A percentile compares a stretch with the other conserved stretches of the same genome.
Conservation (phyloP, 208 protist species). For the Acanthamoeba quina region DNA sequence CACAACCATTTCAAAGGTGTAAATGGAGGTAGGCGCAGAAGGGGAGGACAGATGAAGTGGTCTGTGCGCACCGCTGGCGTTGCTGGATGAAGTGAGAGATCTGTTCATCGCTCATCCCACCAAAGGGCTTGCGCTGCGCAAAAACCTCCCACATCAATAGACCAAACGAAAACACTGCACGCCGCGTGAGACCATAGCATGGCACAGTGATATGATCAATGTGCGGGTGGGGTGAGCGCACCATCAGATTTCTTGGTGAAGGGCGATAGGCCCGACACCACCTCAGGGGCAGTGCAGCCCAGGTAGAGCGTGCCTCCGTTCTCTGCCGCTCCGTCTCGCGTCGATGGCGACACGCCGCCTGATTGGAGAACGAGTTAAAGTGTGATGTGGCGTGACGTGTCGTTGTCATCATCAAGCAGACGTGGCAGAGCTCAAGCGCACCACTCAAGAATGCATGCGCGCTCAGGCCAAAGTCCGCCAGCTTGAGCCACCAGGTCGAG, state of each 20-base stretch:
- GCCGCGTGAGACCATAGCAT: too few relatives aligned
- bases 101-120: constrained; percentile 10
- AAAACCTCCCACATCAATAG: constrained; percentile 40
- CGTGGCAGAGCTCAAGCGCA: background rate
- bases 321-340: background rate
- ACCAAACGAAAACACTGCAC: constrained; percentile 31
- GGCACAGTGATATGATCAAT: too few relatives aligned
- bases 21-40: background rate
- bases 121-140: constrained; percentile 17
- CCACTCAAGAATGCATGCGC: background rate
- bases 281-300: constrained; percentile 17
- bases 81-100: background rate
- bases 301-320: constrained; percentile 3
- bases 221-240: background rate
- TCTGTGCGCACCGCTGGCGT: background rate
- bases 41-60: background rate
- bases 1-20: background rate
- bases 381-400: background rate
- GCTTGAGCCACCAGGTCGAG: constrained; percentile 26
- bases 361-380: background rate
- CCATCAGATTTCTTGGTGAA: constrained; percentile 45
- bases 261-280: constrained; percentile 10
- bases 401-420: background rate
- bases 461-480: constrained; percentile 33
- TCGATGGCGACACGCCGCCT: background rate